Base-by-base conservation (phyloP, 2,329 filamentous ascomycete genomes). In the Arthrobotrys megalospora region DNA sequence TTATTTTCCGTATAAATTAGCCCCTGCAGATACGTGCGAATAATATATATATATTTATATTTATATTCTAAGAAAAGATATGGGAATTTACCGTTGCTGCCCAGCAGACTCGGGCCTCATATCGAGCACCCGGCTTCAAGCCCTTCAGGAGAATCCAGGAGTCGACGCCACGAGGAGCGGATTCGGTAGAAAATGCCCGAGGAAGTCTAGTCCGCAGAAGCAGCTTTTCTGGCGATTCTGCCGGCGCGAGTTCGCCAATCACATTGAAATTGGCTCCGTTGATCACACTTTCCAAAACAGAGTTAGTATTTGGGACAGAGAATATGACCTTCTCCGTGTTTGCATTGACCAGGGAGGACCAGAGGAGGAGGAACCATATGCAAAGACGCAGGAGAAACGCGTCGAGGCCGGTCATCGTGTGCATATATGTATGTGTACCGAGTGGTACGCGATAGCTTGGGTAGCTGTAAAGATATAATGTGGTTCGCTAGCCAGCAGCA, bases 321-420 rank as follows among this genome's bases (percentile, higher is more conserved):
- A 99, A 98, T 82, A 98, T 93, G 81, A 89, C 87, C 85, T 99
- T 99, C 84, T 98, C 96, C 69, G 92, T 91, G 84, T 99, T 98
- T 83, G 92, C 93, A 28, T 79, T 36, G 50, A 53, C 79, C 47
- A 43, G 28, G 45, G 63, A 80, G 58, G 50, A 82, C 34, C 50
- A 81, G 28, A 80, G 80, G 36, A 48, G 80, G 19, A 34, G 19
- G 19, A 34, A 10, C 60, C 38, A 64, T 70, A 45, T 55, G 72
- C 63, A 63, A 73, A 28, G 24, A 41, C 21, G 47, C n/a, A 55
- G 19, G 21, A 55, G 43, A 21, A 55, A 67, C 32, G 32, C 45
- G 32, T 66, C 62, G 64, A 60, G 55, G 34, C 55, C 24, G 10
- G 41, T 34, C 64, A 67, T 67, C 16, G 48, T 53, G 21, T 55